Conservation (phyloP, 2,329 filamentous ascomycete genomes). For the Calonectria fujianensis region DNA sequence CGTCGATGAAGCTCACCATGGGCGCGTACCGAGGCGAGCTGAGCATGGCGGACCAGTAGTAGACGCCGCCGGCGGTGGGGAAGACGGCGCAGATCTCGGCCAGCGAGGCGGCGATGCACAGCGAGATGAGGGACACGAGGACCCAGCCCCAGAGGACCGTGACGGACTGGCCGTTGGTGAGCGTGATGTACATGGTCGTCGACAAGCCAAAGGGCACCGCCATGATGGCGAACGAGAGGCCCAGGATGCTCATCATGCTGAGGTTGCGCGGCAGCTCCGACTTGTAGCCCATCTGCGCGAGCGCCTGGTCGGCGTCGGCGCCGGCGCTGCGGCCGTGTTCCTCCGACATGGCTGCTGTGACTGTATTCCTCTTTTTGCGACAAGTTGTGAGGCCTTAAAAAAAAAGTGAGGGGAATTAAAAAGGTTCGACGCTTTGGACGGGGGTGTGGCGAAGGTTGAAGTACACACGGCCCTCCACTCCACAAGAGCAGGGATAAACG, state of each 20-base stretch:
- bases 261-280: slow-evolving; percentile 70
- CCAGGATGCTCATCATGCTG: slow-evolving; percentile 69
- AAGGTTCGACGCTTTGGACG: neutral
- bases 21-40: slow-evolving; percentile 77
- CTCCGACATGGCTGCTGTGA: slow-evolving; percentile 33
- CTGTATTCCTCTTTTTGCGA: neutral
- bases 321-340: slow-evolving; percentile 44
- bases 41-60: slow-evolving; percentile 84
- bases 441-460: neutral
- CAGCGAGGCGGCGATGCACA: slow-evolving; percentile 82
- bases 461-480: neutral
- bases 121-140: slow-evolving; percentile 80
- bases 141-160: slow-evolving; percentile 83
- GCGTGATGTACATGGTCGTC: slow-evolving; percentile 68
- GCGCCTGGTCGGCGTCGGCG: slow-evolving; percentile 63
- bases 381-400: neutral
- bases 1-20: slow-evolving; percentile 81
- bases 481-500: slow-evolving; percentile 10
- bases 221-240: slow-evolving; percentile 71
- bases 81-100: slow-evolving; percentile 85
- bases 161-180: slow-evolving; percentile 84
- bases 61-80: slow-evolving; percentile 77
- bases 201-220: slow-evolving; percentile 71
- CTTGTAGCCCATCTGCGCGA: slow-evolving; percentile 70
- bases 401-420: neutral